Percentiles rank a stretch among this genome's conserved stretches.
Evolutionary conservation across 176 grass and related monocot genomes (phyloP).

Genomic region (Olyra latifolia): DNA sequence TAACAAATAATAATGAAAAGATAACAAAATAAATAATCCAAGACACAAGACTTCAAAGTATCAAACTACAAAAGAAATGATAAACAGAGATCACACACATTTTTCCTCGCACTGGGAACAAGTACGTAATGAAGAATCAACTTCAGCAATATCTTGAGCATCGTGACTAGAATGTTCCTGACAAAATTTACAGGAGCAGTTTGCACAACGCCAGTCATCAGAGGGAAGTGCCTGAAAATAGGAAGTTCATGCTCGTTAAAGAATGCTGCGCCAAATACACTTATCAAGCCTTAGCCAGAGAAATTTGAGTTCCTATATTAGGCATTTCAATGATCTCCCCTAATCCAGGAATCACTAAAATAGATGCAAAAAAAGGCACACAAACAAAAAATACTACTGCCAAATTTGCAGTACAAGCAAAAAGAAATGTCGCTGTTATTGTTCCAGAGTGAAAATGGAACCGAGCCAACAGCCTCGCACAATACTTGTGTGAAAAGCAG

Average conservation of each 20-base stretch:
- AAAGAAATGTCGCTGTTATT: background rate
- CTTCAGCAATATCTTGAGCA: slow-evolving; percentile 35
- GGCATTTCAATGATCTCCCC: background rate
- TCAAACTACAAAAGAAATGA: slow-evolving; percentile 20
- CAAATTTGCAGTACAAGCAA: background rate
- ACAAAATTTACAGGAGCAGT: slow-evolving; percentile 94
- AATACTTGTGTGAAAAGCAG: slow-evolving; percentile 1
- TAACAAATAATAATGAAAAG: slow-evolving; percentile 20
- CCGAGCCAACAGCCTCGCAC: slow-evolving; percentile 1
- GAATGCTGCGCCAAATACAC: background rate
- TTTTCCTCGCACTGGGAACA: slow-evolving; percentile 73
- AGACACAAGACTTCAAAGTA: slow-evolving; percentile 11
- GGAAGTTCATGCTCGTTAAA: slow-evolving; percentile 28
- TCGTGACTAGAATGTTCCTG: slow-evolving; percentile 47
- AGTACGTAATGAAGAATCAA: slow-evolving; percentile 53
- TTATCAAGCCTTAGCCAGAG: slow-evolving; percentile 16
- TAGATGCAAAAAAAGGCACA: background rate
- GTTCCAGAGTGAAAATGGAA: slow-evolving; percentile 17
- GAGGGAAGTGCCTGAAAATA: slow-evolving; percentile 74
- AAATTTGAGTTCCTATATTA: slow-evolving; percentile 11
- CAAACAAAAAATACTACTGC: slow-evolving; percentile 10
- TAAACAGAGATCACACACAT: slow-evolving; percentile 64
- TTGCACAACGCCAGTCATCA: slow-evolving; percentile 85
- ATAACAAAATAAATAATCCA: slow-evolving; percentile 8
- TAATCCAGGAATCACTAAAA: slow-evolving; percentile 17